phyloP scores from a whole-genome alignment of 352 stramenopile genomes.

The Blastocystis sp. region DNA sequence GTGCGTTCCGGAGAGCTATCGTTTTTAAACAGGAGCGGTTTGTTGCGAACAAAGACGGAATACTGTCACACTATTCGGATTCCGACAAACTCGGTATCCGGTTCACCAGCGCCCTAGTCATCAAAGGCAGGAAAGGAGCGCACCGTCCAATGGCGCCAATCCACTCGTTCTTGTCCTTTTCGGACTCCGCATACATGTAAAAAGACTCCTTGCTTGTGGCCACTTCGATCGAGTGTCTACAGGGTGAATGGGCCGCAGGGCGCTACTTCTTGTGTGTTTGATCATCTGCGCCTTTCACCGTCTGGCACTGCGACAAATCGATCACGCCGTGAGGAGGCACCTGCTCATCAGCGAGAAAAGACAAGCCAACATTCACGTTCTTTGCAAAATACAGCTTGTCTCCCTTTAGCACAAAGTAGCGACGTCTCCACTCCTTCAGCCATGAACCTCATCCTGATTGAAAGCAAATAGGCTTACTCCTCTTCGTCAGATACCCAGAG shows the following conservation, averaged over 20 bases:
- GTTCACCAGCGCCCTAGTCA: neutral
- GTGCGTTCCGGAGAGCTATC: conserved; percentile 90
- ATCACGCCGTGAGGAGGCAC: conserved; percentile 80
- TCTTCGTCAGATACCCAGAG: conserved; percentile 83
- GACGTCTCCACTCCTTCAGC: conserved; percentile 84
- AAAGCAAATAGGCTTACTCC: conserved; percentile 74
- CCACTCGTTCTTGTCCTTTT: conserved; percentile 86
- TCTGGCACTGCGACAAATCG: conserved; percentile 83
- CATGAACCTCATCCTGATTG: conserved; percentile 71
- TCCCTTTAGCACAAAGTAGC: conserved; percentile 85
- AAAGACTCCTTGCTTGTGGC: conserved; percentile 82
- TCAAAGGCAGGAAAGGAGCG: neutral
- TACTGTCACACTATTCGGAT: neutral
- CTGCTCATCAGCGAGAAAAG: conserved; percentile 9
- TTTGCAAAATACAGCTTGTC: conserved; percentile 86
- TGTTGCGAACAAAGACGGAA: conserved; percentile 10
- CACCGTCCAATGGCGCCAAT: conserved; percentile 75
- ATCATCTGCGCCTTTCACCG: conserved; percentile 84
- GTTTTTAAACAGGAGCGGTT: conserved; percentile 77
- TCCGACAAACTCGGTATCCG: neutral
- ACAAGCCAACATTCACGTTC: conserved; percentile 72
- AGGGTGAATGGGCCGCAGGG: neutral
- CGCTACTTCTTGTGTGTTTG: conserved; percentile 84
- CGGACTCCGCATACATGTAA: conserved; percentile 86
- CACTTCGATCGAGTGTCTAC: conserved; percentile 80